Conservation (phyloP, 768 basidiomycete species). For the Porphyrellus cyaneotinctus region DNA sequence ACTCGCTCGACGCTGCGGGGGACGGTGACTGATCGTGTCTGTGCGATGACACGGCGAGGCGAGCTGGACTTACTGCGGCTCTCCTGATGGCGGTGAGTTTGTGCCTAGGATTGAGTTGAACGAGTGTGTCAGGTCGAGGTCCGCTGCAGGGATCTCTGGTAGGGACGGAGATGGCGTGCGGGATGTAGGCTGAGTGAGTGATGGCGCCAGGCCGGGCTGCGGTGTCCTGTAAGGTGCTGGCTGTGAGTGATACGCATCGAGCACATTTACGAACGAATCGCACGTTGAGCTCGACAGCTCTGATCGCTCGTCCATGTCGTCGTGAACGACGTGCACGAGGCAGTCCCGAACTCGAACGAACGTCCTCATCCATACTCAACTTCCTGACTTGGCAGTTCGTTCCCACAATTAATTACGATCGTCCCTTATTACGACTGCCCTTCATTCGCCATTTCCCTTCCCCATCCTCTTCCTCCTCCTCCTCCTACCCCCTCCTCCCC, state of each 20-base stretch:
- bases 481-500: background rate
- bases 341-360: background rate
- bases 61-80: slow-evolving; percentile 46
- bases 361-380: background rate
- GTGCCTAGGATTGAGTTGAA: slow-evolving; percentile 41
- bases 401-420: slow-evolving; percentile 30
- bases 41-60: slow-evolving; percentile 17
- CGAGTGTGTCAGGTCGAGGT: slow-evolving; percentile 43
- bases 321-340: slow-evolving; percentile 27
- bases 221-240: slow-evolving; percentile 16
- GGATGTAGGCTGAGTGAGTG: slow-evolving; percentile 12
- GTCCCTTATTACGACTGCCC: slow-evolving; percentile 30
- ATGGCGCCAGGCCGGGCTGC: slow-evolving; percentile 18
- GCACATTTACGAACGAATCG: slow-evolving; percentile 12
- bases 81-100: background rate
- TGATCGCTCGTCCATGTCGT: slow-evolving; percentile 27
- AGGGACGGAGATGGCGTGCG: slow-evolving; percentile 34
- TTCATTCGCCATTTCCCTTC: slow-evolving; percentile 20
- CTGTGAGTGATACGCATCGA: slow-evolving; percentile 18
- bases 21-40: slow-evolving; percentile 33
- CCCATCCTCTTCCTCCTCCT: slow-evolving; percentile 10
- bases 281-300: slow-evolving; percentile 19
- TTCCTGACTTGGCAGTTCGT: slow-evolving; percentile 10
- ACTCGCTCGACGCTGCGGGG: slow-evolving; percentile 32
- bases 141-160: slow-evolving; percentile 51